Conservation (phyloP, 192 early-diverging fungal genomes). For the Coemansia asiatica region DNA sequence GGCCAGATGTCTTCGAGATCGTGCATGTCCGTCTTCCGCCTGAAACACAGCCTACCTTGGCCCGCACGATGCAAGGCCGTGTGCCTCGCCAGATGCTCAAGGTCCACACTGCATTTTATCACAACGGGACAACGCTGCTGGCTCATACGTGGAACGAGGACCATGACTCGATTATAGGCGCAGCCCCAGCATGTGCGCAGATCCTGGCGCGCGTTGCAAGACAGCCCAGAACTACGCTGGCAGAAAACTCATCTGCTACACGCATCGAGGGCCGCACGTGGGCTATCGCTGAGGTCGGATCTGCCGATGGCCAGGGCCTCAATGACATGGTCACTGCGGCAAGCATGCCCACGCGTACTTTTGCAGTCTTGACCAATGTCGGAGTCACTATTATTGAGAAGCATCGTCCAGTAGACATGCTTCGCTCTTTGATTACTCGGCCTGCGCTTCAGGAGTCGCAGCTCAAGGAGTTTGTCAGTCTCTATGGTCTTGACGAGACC, state of each 20-base stretch:
- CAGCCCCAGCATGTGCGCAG: slow-evolving; percentile 65
- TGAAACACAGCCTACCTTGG: slow-evolving; percentile 40
- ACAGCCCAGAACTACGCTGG: slow-evolving; percentile 42
- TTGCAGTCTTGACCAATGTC: slow-evolving; percentile 74
- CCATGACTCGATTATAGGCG: slow-evolving; percentile 65
- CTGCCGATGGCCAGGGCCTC: slow-evolving; percentile 27
- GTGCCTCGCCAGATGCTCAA: slow-evolving; percentile 20
- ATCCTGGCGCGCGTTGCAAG: slow-evolving; percentile 39
- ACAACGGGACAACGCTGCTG: slow-evolving; percentile 66
- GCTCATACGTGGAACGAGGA: slow-evolving; percentile 68
- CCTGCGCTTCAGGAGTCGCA: slow-evolving; percentile 41
- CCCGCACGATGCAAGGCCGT: slow-evolving; percentile 13
- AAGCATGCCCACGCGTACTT: slow-evolving; percentile 59
- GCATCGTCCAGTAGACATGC: slow-evolving; percentile 76
- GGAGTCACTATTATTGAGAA: slow-evolving; percentile 69
- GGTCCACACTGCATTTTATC: slow-evolving; percentile 68
- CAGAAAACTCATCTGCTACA: slow-evolving; percentile 53
- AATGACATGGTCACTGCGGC: slow-evolving; percentile 72
- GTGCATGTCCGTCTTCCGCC: slow-evolving; percentile 73
- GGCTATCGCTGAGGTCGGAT: slow-evolving; percentile 67
- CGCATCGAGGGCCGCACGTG: slow-evolving; percentile 80
- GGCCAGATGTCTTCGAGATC: slow-evolving; percentile 62
- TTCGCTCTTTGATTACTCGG: slow-evolving; percentile 61
- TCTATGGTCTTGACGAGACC: slow-evolving; percentile 65
- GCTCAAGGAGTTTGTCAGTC: slow-evolving; percentile 56